Evolutionary conservation across 2,329 filamentous ascomycete species (phyloP).

Genomic region (Gaeumannomyces sp.): DNA sequence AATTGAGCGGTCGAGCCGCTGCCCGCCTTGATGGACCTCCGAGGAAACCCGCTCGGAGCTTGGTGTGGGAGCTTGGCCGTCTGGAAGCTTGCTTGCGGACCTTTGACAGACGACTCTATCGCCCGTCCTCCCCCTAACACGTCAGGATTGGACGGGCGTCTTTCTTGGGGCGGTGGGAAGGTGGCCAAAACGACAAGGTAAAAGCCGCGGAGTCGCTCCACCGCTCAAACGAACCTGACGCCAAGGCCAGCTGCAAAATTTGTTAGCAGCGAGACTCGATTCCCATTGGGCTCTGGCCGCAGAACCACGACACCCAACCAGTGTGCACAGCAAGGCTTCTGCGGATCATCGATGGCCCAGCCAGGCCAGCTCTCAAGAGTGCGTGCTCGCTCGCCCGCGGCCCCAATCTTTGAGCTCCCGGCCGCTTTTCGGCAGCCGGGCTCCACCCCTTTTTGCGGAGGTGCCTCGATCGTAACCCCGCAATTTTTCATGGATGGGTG

Average conservation of each 20-base stretch:
- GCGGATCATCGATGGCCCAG: not conserved
- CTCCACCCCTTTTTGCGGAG: not conserved
- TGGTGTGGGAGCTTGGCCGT: not conserved
- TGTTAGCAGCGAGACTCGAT: not conserved
- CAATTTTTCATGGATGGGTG: not conserved
- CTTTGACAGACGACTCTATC: not conserved
- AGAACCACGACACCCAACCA: not conserved
- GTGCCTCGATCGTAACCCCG: not conserved
- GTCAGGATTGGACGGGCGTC: not conserved
- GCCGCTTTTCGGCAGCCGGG: not conserved
- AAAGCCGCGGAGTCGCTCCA: not conserved
- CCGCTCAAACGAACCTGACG: slow-evolving; percentile 1
- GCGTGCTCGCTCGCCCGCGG: not conserved
- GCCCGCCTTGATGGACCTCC: not conserved
- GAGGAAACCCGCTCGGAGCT: not conserved
- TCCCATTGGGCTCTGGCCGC: not conserved
- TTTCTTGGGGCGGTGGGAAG: too few relatives aligned
- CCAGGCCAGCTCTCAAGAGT: not conserved
- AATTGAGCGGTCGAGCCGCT: not conserved
- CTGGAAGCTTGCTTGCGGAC: not conserved
- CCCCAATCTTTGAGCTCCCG: too few relatives aligned
- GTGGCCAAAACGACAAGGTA: not conserved
- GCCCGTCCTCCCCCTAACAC: too few relatives aligned
- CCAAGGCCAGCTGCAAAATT: not conserved
- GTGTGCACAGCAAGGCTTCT: not conserved